Evolutionary conservation across 164 flowering plant genomes (phyloP), one percentile per base, ranked within the genome.

Genomic region (Stephania cephalantha): DNA sequence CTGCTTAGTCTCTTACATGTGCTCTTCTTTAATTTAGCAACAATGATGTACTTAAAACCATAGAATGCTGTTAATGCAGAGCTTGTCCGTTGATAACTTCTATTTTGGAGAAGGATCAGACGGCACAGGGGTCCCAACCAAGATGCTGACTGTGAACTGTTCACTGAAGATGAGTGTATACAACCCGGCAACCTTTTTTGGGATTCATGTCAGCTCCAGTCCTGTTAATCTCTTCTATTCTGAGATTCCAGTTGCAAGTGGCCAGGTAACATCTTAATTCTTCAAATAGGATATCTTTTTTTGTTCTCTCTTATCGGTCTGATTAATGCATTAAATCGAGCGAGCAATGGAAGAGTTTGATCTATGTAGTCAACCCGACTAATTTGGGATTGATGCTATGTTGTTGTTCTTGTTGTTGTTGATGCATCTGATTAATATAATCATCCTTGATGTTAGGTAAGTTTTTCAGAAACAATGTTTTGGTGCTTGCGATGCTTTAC

Each of bases 151-250:
- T 0, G 72, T 86, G 78, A 95, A 93, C 75, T 86, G 90, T 58
- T 80, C 99, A 2, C 70, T 93, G 86, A 87, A 79, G 85, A 75
- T 96, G 71, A 84, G 84, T 22, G 76, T 92, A n/a, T 86, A 89
- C 80, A 95, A 93, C 73, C 94, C 98, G 20, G 97, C 97, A 68
- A 76, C 97, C 55, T 81, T 95, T 18, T 93, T 89, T 74, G 99
- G 99, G 69, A 93, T 95, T 78, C 97, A 92, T 84, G 98, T 95
- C 68, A 87, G 82, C 83, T 88, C 97, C 75, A 80, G 87, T 0
- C 88, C 91, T 0, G 76, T 93, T 81, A 75, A 85, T 77, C 91
- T 95, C 76, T 66, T 92, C 50, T 93, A 86, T 70, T 87, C 95
- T 1, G 85, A 95, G 76, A 88, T 95, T 69, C 48, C 87, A 4